Evolutionary conservation across 768 basidiomycete genomes (phyloP).

Genomic region (Brasilioporus rufonigricans): DNA sequence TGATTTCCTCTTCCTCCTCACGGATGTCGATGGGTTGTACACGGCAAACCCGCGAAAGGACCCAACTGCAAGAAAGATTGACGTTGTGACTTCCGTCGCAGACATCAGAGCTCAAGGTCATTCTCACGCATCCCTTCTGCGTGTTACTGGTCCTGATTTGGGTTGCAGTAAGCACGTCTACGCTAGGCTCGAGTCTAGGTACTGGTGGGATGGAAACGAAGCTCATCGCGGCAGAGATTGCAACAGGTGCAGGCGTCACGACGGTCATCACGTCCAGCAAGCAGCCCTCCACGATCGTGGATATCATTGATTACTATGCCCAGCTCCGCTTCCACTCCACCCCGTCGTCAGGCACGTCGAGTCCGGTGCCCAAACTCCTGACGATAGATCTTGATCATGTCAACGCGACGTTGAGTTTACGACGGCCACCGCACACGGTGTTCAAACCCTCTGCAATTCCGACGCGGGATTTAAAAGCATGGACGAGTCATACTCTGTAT

Average conservation of each 20-base stretch:
- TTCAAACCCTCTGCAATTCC: slow-evolving; percentile 76
- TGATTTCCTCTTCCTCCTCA: slow-evolving; percentile 94
- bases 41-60: slow-evolving; percentile 94
- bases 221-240: slow-evolving; percentile 96
- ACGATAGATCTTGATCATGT: slow-evolving; percentile 26
- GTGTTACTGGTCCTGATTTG: not conserved
- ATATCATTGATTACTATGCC: slow-evolving; percentile 78
- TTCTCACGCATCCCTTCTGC: slow-evolving; percentile 4
- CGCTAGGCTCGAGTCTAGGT: slow-evolving; percentile 88
- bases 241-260: slow-evolving; percentile 90
- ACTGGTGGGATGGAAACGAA: slow-evolving; percentile 99
- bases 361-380: slow-evolving; percentile 26
- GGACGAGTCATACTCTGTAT: slow-evolving; percentile 94
- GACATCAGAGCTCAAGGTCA: slow-evolving; percentile 79
- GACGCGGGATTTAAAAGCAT: slow-evolving; percentile 84
- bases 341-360: slow-evolving; percentile 33
- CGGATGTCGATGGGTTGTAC: slow-evolving; percentile 95
- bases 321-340: slow-evolving; percentile 37
- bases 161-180: slow-evolving; percentile 79
- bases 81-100: slow-evolving; percentile 79
- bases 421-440: slow-evolving; percentile 80
- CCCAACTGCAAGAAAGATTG: slow-evolving; percentile 73
- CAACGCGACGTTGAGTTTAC: slow-evolving; percentile 19
- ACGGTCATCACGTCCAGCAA: slow-evolving; percentile 89
- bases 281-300: slow-evolving; percentile 67